Evolutionary conservation across 306 rosid species (phyloP).

Genomic region (Casuarina glauca): DNA sequence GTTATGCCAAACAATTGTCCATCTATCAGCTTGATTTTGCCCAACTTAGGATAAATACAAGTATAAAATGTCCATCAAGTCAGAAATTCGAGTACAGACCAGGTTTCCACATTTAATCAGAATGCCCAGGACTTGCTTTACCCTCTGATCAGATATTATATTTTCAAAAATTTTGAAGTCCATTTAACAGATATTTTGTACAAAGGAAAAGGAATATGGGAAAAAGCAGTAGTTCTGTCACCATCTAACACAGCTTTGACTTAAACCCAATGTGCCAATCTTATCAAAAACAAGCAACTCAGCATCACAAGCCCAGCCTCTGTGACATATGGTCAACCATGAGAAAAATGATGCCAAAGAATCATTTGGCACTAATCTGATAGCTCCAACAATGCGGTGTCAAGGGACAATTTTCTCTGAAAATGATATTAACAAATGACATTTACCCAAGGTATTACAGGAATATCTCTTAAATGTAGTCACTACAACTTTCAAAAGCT

Average conservation of each 20-base stretch:
- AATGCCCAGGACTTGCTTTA: background rate
- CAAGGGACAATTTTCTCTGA: background rate
- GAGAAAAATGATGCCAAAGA: slow-evolving; percentile 1
- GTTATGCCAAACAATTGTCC: background rate
- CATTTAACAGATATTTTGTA: background rate
- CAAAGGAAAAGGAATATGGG: background rate
- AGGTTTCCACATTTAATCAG: background rate
- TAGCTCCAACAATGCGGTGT: background rate
- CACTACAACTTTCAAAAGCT: slow-evolving; percentile 3
- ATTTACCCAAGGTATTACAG: background rate
- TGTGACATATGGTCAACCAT: background rate
- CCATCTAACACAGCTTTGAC: background rate
- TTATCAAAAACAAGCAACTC: background rate
- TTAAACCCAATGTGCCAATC: background rate
- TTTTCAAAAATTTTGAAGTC: background rate
- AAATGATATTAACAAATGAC: background rate
- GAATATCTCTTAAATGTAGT: background rate
- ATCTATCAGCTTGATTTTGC: background rate
- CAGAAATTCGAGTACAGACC: background rate
- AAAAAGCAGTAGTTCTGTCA: background rate
- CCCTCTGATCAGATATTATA: background rate
- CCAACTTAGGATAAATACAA: background rate
- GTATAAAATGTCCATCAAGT: background rate
- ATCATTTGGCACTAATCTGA: background rate
- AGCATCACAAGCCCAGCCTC: background rate